Percentiles rank a stretch among this genome's conserved stretches.
Conservation (phyloP, 257 asterid species). For the Solanum appendiculatum region DNA sequence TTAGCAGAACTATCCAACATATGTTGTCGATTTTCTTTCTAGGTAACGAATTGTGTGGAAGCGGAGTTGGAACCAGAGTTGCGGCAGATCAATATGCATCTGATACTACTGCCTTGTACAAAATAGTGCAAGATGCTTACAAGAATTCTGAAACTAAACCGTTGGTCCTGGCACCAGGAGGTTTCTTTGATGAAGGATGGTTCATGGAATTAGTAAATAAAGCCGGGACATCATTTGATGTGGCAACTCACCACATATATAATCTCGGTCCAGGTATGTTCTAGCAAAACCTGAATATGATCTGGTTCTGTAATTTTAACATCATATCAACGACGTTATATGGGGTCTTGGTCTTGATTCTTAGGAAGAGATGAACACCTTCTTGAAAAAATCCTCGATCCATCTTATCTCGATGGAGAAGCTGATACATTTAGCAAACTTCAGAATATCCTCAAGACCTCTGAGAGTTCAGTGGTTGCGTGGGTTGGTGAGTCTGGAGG, state of each 20-base stretch:
- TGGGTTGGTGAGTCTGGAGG: slow-evolving; percentile 95
- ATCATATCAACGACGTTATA: not conserved
- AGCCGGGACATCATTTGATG: slow-evolving; percentile 26
- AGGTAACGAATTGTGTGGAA: slow-evolving; percentile 74
- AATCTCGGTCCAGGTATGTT: slow-evolving; percentile 66
- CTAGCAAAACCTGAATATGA: not conserved
- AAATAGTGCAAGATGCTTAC: slow-evolving; percentile 31
- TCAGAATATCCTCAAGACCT: slow-evolving; percentile 19
- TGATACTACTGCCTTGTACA: slow-evolving; percentile 25
- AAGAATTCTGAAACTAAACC: slow-evolving; percentile 23
- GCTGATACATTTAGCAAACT: slow-evolving; percentile 30
- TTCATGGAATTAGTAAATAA: slow-evolving; percentile 21
- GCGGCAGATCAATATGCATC: slow-evolving; percentile 42
- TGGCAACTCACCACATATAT: slow-evolving; percentile 57
- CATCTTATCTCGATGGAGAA: slow-evolving; percentile 49
- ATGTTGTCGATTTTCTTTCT: not conserved
- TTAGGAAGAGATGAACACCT: slow-evolving; percentile 57
- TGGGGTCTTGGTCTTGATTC: not conserved
- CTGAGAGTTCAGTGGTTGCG: slow-evolving; percentile 35
- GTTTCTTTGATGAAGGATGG: slow-evolving; percentile 53
- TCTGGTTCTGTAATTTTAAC: not conserved
- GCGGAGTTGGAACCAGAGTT: slow-evolving; percentile 43
- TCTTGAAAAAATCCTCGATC: slow-evolving; percentile 49
- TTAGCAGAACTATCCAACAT: not conserved
- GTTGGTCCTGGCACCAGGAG: slow-evolving; percentile 45